Evolutionary conservation across 805 yeast genomes (phyloP).

Genomic region (Yamadazyma laniorum): DNA sequence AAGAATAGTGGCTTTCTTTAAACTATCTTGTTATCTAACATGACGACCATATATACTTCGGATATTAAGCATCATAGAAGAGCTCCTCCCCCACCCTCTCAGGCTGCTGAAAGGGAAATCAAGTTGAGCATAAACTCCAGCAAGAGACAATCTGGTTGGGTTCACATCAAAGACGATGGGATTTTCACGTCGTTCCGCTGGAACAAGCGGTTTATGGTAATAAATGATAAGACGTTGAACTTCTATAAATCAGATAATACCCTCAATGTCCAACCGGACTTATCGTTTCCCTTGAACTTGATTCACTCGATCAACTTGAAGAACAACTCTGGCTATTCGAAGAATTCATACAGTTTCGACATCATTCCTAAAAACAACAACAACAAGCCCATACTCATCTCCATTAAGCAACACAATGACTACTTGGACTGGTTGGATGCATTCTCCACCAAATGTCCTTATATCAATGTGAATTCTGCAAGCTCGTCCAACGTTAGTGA

Average conservation of each 20-base stretch:
- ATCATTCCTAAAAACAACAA: conserved; percentile 53
- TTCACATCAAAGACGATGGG: conserved; percentile 90
- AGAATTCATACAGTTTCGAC: conserved; percentile 66
- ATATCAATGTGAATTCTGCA: conserved; percentile 29
- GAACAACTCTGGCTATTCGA: conserved; percentile 45
- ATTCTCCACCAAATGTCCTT: conserved; percentile 73
- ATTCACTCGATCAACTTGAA: conserved; percentile 53
- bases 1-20: no score
- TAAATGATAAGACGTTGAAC: conserved; percentile 71
- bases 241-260: conserved; percentile 67
- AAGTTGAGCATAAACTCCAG: conserved; percentile 21
- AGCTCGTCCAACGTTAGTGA: background rate
- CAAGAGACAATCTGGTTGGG: conserved; percentile 70
- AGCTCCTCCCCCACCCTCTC: conserved; percentile 45
- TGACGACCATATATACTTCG: conserved; percentile 41
- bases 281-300: conserved; percentile 38
- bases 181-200: conserved; percentile 77
- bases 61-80: conserved; percentile 41
- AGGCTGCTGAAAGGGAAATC: background rate
- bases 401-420: conserved; percentile 77
- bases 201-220: conserved; percentile 83
- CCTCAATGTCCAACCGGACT: conserved; percentile 40
- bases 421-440: conserved; percentile 89
- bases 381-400: conserved; percentile 64
- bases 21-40: no score